Conservation (phyloP, 495 filamentous ascomycete species). For the Lasiosphaeria hispida region DNA sequence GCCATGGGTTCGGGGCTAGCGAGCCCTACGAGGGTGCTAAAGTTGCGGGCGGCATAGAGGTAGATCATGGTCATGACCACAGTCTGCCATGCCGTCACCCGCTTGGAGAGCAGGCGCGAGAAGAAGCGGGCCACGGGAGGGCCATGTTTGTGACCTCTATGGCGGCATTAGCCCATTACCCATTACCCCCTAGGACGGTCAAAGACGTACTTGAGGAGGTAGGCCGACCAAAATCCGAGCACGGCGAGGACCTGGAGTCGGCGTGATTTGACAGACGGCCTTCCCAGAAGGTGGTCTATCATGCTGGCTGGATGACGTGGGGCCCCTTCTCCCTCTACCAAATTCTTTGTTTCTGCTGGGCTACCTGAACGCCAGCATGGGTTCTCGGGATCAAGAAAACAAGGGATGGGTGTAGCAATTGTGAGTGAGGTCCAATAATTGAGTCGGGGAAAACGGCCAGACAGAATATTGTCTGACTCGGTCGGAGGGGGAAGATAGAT, state of each 20-base stretch:
- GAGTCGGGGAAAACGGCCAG: too few species aligned
- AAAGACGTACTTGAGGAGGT: constrained; percentile 63
- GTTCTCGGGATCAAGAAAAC: too few species aligned
- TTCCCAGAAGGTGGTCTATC: constrained; percentile 85
- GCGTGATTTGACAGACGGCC: constrained; percentile 84
- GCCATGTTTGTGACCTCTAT: constrained; percentile 81
- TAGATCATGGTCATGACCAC: constrained; percentile 84
- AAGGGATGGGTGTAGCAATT: too few species aligned
- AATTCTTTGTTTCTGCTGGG: not conserved
- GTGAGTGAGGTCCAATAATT: too few species aligned
- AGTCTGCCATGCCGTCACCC: constrained; percentile 82
- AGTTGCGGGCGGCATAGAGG: constrained; percentile 88
- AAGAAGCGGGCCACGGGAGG: constrained; percentile 72
- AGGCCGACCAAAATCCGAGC: constrained; percentile 84
- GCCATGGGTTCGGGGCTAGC: constrained; percentile 91
- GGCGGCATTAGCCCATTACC: not conserved
- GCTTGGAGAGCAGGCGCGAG: constrained; percentile 62
- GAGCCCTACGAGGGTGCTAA: constrained; percentile 85
- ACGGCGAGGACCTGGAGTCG: constrained; percentile 92
- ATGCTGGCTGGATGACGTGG: constrained; percentile 29
- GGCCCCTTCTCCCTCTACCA: not conserved
- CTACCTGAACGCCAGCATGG: not conserved
- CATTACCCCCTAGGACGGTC: not conserved
- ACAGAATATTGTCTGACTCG: too few species aligned
- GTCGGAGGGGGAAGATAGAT: too few species aligned